A percentile compares a stretch with the other conserved stretches of the same genome.
Conservation (phyloP, 805 yeast species). For the Barnettozyma californica region DNA sequence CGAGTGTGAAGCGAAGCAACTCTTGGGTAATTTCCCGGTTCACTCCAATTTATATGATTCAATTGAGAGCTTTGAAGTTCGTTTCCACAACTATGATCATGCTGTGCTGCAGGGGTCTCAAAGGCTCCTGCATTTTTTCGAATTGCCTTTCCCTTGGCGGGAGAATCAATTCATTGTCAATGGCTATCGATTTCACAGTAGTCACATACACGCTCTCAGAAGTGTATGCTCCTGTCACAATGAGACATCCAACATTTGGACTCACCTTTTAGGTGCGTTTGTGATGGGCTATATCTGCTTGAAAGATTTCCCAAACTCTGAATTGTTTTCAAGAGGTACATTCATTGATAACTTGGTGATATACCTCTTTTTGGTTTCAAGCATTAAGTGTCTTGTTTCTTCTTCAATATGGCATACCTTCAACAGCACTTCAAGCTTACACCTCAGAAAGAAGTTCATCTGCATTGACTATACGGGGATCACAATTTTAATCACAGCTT, state of each 20-base stretch:
- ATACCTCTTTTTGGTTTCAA: slow-evolving; percentile 62
- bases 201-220: slow-evolving; percentile 52
- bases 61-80: slow-evolving; percentile 26
- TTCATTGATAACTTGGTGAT: slow-evolving; percentile 45
- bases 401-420: slow-evolving; percentile 92
- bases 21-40: slow-evolving; percentile 18
- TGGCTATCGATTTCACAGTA: slow-evolving; percentile 80
- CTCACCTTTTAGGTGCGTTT: slow-evolving; percentile 71
- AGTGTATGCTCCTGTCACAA: slow-evolving; percentile 68
- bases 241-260: slow-evolving; percentile 91
- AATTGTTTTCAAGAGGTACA: slow-evolving; percentile 38
- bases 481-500: slow-evolving; percentile 82
- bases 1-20: slow-evolving; percentile 20
- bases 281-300: slow-evolving; percentile 51
- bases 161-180: slow-evolving; percentile 80
- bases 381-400: slow-evolving; percentile 69
- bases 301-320: slow-evolving; percentile 59
- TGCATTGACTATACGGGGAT: slow-evolving; percentile 96
- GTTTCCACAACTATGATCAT: slow-evolving; percentile 41
- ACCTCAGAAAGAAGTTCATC: slow-evolving; percentile 68
- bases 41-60: slow-evolving; percentile 15
- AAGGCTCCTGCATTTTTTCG: slow-evolving; percentile 69
- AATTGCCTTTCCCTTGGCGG: slow-evolving; percentile 88
- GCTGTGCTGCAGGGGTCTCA: slow-evolving; percentile 39
- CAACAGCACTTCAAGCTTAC: slow-evolving; percentile 62